Evolutionary conservation across 257 asterid species (phyloP), one percentile per base, ranked within the genome.

Genomic region (Apocynum venetum): DNA sequence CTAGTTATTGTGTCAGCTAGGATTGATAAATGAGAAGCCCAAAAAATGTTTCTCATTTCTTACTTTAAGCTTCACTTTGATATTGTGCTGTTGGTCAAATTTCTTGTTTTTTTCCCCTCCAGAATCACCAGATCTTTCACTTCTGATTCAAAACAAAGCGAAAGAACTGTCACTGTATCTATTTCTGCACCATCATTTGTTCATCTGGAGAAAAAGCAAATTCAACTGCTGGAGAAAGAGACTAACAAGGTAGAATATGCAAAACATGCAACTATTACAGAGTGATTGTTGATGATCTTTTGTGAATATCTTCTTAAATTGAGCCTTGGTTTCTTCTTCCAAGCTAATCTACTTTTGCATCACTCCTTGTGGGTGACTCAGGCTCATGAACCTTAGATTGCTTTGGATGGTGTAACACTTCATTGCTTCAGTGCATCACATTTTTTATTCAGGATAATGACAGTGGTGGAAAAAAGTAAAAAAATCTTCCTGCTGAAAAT

Each of bases 41-140:
- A 48, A 48, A 63, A 3, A 19, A 15, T 3, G 36, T 53, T 51
- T 3, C 19, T 77, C 51, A 36, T 56, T 59, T 20, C 59, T 8
- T 70, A 64, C 64, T 59, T 55, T 60, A 19, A 25, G 13, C 47
- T 47, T 74, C 8, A 38, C 11, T 65, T 15, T 63, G 53, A 73
- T 51, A 3, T 19, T 49, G 1, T 40, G 17, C 38, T 78, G 69
- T 35, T 40, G 13, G 36, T 78, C 35, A 47, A 65, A 8, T 51
- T 63, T 13, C 68, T 48, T 55, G 5, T 38, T 47, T 20, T 59
- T 55, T 64, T 41, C 9, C 8, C 72, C 73, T 55, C 80, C 93
- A 94, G 98, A 94, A 60, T 88, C 97, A 69, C 96, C 97, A 43
- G 87, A 87, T 4, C 93, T 91, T 78, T 94, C 97, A 8, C 93